Conservation (phyloP, 2,329 filamentous ascomycete species). For the Beauveria bassiana region DNA sequence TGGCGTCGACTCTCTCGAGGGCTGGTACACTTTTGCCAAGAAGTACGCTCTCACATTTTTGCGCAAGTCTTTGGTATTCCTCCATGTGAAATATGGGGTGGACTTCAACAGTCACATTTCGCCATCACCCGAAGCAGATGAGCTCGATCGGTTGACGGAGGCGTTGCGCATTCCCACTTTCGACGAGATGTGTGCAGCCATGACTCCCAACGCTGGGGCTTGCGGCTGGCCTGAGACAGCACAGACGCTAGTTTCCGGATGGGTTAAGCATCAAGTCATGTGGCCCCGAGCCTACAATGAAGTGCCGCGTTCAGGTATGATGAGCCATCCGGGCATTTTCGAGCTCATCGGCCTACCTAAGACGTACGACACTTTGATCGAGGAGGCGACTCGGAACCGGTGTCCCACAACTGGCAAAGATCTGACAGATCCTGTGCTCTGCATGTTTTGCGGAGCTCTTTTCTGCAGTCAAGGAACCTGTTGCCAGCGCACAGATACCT, state of each 20-base stretch:
- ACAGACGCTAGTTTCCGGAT: slow-evolving; percentile 49
- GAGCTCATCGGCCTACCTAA: slow-evolving; percentile 88
- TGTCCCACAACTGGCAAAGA: slow-evolving; percentile 91
- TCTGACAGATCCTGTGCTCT: slow-evolving; percentile 81
- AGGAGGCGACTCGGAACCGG: slow-evolving; percentile 74
- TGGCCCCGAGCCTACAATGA: slow-evolving; percentile 26
- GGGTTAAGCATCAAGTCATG: slow-evolving; percentile 60
- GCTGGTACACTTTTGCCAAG: slow-evolving; percentile 54
- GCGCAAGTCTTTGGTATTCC: slow-evolving; percentile 73
- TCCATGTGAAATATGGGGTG: slow-evolving; percentile 82
- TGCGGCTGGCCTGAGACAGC: slow-evolving; percentile 44
- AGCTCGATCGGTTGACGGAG: slow-evolving; percentile 74
- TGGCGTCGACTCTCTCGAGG: slow-evolving; percentile 43
- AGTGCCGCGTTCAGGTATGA: slow-evolving; percentile 35
- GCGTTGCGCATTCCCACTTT: slow-evolving; percentile 69
- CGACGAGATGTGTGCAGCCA: slow-evolving; percentile 64
- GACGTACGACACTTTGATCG: slow-evolving; percentile 86
- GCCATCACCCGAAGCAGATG: slow-evolving; percentile 57
- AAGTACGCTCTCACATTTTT: slow-evolving; percentile 88
- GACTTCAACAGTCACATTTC: slow-evolving; percentile 70
- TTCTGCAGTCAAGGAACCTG: slow-evolving; percentile 93
- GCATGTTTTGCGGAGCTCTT: slow-evolving; percentile 92
- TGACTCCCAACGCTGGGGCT: slow-evolving; percentile 36
- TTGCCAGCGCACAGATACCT: slow-evolving; percentile 61
- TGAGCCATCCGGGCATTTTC: slow-evolving; percentile 83